phyloP scores from a whole-genome alignment of 805 yeast genomes.

The Cyberlindnera americana region DNA sequence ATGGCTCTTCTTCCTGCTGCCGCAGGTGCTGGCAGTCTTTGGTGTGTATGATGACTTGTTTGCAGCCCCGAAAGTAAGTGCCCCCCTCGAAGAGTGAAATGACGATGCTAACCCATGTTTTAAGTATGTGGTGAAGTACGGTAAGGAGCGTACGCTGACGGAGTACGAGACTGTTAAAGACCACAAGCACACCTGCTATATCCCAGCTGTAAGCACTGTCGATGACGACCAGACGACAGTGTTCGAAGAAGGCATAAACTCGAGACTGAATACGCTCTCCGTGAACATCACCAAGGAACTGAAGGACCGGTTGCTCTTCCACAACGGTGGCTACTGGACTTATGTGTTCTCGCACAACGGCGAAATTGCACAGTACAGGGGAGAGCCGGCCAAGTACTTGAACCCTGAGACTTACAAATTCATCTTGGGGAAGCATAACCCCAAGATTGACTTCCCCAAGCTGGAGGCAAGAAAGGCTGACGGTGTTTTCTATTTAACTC shows the following conservation, averaged over 20 bases:
- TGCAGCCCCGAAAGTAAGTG: constrained; percentile 22
- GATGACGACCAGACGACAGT: not conserved
- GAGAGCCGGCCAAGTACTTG: constrained; percentile 3
- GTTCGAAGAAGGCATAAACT: not conserved
- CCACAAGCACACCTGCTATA: constrained; percentile 17
- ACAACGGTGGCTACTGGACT: constrained; percentile 15
- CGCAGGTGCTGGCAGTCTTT: constrained; percentile 13
- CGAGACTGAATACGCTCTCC: constrained; percentile 1
- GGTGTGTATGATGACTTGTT: constrained; percentile 20
- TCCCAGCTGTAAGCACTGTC: not conserved
- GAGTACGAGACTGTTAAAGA: too few relatives aligned
- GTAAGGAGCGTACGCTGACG: too few relatives aligned
- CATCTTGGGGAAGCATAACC: constrained; percentile 8
- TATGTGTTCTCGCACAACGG: constrained; percentile 9
- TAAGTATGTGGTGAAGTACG: constrained; percentile 17
- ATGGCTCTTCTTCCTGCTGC: not conserved
- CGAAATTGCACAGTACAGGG: constrained; percentile 20
- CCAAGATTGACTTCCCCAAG: not conserved
- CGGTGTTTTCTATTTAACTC: constrained; percentile 9
- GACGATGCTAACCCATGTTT: constrained; percentile 2
- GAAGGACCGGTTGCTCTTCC: not conserved
- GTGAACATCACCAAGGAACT: constrained; percentile 1
- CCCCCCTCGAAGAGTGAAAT: too few relatives aligned
- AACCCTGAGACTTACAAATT: not conserved
- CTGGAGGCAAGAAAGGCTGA: constrained; percentile 10